Evolutionary conservation across 805 yeast genomes (phyloP), one percentile per base, ranked within the genome.

Genomic region (Wickerhamiella sorbophila): DNA sequence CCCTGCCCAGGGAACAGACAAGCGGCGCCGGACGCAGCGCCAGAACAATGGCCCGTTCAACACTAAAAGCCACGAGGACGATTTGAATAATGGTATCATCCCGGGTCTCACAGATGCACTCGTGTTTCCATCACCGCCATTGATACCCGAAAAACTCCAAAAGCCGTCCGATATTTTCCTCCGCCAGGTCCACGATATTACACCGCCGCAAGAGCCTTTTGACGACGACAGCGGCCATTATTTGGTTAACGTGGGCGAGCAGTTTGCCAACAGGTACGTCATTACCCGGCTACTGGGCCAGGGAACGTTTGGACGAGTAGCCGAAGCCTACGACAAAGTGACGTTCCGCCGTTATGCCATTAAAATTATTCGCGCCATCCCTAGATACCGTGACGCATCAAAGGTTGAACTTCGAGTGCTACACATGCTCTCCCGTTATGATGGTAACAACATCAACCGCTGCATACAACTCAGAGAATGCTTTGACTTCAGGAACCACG

Each of bases 321-420:
- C 81, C 32, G 76, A 79, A 44, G 91, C 93, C n/a, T 70, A 69
- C 50, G 97, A 91, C 56, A 65, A 69, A 41, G 61, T 67, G 16
- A 67, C 72, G 36, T 65, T 74, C 22, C 66, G 70, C 41, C 67
- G 68, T 44, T 91, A 85, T 36, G 99, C 99, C 1, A 80, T 91
- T 46, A 91, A 91, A 59, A 82, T 91, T 47, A 91, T 91, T 39
- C 70, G 94, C 44, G 84, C 95, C 17, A 80, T 91, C 19, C 94
- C 86, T 19, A 84, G 93, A 64, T 91, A 91, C 60, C 70, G 97
- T 42, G 96, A 87, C 55, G 98, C 98, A 3, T 84, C 95, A 12
- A 83, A 80, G 60, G 85, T 87, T 43, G 99, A 91, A 63, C 67
- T 91, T 20, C 65, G 97, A 38, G 85, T 91, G 10, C 64, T 91